A percentile compares a stretch with the other conserved stretches of the same genome.
Conservation (phyloP, 352 stramenopile species). For the Pythium dissotocum region DNA sequence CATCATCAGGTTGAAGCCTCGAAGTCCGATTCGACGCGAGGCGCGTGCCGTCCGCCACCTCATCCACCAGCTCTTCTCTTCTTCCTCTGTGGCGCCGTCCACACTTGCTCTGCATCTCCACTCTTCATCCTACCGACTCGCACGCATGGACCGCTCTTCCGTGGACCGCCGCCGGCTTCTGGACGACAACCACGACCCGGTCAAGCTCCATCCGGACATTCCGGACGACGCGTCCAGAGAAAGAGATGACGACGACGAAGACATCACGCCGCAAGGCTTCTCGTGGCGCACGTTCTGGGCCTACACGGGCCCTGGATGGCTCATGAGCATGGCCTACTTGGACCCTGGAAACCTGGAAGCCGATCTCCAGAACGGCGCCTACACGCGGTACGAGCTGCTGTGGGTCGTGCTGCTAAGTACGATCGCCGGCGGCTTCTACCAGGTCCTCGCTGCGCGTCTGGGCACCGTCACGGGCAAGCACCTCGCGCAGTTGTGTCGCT, state of each 20-base stretch:
- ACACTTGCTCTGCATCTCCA: neutral
- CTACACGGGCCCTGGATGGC: constrained; percentile 55
- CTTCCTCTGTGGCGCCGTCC: neutral
- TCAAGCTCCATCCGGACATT: neutral
- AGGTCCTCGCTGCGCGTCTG: constrained; percentile 85
- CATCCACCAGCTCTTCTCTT: neutral
- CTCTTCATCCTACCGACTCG: neutral
- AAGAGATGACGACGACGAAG: neutral
- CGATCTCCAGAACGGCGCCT: constrained; percentile 89
- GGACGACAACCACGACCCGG: constrained; percentile 7
- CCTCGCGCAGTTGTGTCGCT: constrained; percentile 74
- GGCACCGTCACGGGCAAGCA: constrained; percentile 85
- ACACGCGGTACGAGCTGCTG: constrained; percentile 80
- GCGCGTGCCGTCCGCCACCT: constrained; percentile 10
- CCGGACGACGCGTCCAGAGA: neutral
- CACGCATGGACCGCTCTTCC: constrained; percentile 16
- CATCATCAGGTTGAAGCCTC: constrained; percentile 14
- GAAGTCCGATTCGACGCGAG: constrained; percentile 2
- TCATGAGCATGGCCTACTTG: constrained; percentile 88
- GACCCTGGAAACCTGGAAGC: constrained; percentile 93
- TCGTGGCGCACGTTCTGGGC: constrained; percentile 61
- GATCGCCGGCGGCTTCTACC: constrained; percentile 82
- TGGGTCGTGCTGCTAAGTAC: constrained; percentile 88
- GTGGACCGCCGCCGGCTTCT: constrained; percentile 27
- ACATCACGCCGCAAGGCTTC: constrained; percentile 27